Evolutionary conservation across 2,329 filamentous ascomycete genomes (phyloP), one percentile per base, ranked within the genome.

Genomic region (Tolypocladium paradoxum): DNA sequence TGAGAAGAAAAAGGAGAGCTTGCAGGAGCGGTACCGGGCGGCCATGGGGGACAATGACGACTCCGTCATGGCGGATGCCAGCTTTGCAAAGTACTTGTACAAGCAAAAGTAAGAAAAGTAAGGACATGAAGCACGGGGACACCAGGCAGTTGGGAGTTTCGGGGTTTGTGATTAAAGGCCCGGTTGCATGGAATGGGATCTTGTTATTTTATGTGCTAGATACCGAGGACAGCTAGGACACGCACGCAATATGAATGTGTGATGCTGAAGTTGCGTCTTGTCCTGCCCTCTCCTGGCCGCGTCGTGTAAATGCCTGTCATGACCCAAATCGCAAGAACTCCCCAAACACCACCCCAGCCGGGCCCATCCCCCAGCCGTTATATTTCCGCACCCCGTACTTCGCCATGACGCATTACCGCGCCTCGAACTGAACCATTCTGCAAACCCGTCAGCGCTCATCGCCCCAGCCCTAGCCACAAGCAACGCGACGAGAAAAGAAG

Each of bases 401-500:
- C 31, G 18, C 18, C 4, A 37, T 40, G 11, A 11, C 36, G 31
- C 48, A 29, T 50, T 57, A 97, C 73, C 92, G 83, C 50, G 93
- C 93, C 77, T 99, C 91, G 65, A 99, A 97, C 74, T 99, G 93
- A 50, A 97, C 91, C 91, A 97, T 96, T 66, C 92, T 95, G 54
- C 16, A 31, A 14, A 16, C 27, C 27, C 27, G 27, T 47, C 27
- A 47, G 43, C 34, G 24, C 7, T n/a, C 29, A 38, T 14, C 43
- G 14, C 8, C 8, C 24, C 14, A 22, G 37, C 29, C 6, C 29
- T 33, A 27, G 45, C 14, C 38, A 29, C 37, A 20, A 37, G 37
- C 51, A 11, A 54, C 47, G 24, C 20, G 46, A 35, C 48, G 20
- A 36, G 9, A n/a, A 27, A 27, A 18, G 6, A 22, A 18, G n/a